A percentile compares a stretch with the other conserved stretches of the same genome.
These are phyloP conservation scores for Fragaria ananassa DNA, from an alignment of 306 rosid species.

Conservation along the genomic window DNA sequence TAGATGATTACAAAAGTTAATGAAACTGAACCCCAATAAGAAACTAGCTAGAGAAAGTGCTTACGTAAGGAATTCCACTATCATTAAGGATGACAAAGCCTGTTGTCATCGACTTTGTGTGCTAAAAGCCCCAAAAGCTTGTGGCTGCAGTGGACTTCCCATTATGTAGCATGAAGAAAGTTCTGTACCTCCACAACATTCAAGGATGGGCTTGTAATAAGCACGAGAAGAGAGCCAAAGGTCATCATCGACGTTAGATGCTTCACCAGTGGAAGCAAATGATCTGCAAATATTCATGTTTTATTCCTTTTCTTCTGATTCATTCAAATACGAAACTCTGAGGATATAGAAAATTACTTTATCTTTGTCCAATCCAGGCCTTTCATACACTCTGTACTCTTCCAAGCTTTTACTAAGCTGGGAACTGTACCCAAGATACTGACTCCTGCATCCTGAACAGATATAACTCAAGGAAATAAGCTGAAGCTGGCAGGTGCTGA, in stretches of 20 bases:
- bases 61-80: conserved; percentile 66
- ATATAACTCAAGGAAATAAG: conserved; percentile 4
- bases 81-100: conserved; percentile 70
- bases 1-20: neutral
- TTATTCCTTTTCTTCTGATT: conserved; percentile 17
- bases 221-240: conserved; percentile 85
- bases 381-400: conserved; percentile 67
- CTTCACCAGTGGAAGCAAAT: conserved; percentile 68
- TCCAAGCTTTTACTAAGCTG: conserved; percentile 87
- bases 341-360: conserved; percentile 41
- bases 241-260: conserved; percentile 80
- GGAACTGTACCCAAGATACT: conserved; percentile 91
- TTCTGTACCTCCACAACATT: conserved; percentile 85
- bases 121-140: conserved; percentile 84
- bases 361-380: conserved; percentile 91
- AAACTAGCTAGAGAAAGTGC: conserved; percentile 2
- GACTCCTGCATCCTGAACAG: conserved; percentile 80
- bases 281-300: conserved; percentile 41
- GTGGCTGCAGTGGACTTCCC: conserved; percentile 70
- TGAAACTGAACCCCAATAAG: neutral
- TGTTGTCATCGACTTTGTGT: conserved; percentile 61
- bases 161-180: conserved; percentile 61
- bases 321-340: neutral
- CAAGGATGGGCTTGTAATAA: conserved; percentile 59
- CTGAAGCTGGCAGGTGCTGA: neutral